These are phyloP conservation scores for Malus orientalis DNA, from an alignment of 306 rosid species.

Conservation along the genomic window DNA sequence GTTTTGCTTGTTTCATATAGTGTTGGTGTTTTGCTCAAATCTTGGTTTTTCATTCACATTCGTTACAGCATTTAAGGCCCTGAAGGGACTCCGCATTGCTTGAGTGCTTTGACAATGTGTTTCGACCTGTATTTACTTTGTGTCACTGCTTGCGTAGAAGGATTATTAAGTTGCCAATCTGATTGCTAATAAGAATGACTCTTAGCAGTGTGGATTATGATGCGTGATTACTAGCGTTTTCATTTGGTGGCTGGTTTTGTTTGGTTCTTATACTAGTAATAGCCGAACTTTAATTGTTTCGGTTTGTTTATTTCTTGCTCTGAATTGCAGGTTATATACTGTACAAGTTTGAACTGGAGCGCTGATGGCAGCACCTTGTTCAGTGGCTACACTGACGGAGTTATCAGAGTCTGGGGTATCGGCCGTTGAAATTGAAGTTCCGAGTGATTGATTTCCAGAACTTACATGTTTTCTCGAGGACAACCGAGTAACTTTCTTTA, in stretches of 20 bases:
- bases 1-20: neutral
- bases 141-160: neutral
- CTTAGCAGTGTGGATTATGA: neutral
- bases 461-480: constrained; percentile 29
- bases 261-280: neutral
- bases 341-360: constrained; percentile 90
- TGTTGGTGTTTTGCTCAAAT: neutral
- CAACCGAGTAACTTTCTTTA: constrained; percentile 24
- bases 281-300: neutral
- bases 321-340: constrained; percentile 57
- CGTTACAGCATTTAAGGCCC: neutral
- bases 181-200: too few species aligned
- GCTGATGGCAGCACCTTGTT: constrained; percentile 96
- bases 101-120: neutral
- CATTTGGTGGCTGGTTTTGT: neutral
- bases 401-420: constrained; percentile 88
- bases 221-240: neutral
- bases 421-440: constrained; percentile 49
- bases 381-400: constrained; percentile 93
- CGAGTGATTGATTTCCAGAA: neutral
- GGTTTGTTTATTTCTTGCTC: neutral
- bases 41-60: neutral
- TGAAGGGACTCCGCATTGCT: neutral
- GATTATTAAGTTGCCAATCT: neutral
- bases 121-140: neutral